phyloP scores from a whole-genome alignment of 2,329 filamentous ascomycete genomes.

The Eutypella sp. region DNA sequence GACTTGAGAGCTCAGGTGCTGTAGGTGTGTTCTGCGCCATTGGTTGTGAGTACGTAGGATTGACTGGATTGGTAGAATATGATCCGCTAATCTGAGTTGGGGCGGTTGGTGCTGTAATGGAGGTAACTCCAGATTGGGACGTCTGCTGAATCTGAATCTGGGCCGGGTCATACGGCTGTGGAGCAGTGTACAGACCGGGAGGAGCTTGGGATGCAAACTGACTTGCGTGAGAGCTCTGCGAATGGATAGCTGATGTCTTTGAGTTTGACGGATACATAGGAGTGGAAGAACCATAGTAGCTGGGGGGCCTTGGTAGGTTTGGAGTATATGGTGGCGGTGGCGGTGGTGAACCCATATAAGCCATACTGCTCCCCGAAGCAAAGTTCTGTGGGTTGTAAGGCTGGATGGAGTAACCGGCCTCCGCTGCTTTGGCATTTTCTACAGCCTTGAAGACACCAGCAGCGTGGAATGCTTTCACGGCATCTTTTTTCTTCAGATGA shows the following conservation, averaged over 20 bases:
- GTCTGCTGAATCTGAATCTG: not conserved
- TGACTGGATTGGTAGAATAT: not conserved
- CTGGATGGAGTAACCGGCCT: slow-evolving; percentile 15
- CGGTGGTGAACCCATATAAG: not conserved
- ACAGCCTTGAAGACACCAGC: slow-evolving; percentile 29
- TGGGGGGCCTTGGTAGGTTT: slow-evolving; percentile 3
- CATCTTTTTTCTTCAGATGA: slow-evolving; percentile 30
- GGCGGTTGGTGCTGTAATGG: not conserved
- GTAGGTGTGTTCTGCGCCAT: too few relatives aligned
- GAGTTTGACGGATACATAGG: not conserved
- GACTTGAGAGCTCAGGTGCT: not conserved
- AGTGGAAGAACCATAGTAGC: slow-evolving; percentile 1
- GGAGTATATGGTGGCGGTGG: slow-evolving; percentile 2
- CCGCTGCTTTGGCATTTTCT: slow-evolving; percentile 23
- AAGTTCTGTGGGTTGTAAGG: slow-evolving; percentile 11
- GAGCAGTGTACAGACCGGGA: not conserved
- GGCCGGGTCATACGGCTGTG: not conserved
- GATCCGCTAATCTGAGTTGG: too few relatives aligned
- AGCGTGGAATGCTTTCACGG: slow-evolving; percentile 26
- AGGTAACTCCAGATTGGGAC: not conserved
- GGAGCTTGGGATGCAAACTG: not conserved
- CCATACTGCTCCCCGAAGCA: not conserved
- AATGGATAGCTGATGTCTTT: not conserved
- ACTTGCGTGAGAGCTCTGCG: not conserved
- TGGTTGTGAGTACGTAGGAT: not conserved